These are phyloP conservation scores for Talaromyces ruber DNA, from an alignment of 495 filamentous ascomycete species.

Conservation along the genomic window DNA sequence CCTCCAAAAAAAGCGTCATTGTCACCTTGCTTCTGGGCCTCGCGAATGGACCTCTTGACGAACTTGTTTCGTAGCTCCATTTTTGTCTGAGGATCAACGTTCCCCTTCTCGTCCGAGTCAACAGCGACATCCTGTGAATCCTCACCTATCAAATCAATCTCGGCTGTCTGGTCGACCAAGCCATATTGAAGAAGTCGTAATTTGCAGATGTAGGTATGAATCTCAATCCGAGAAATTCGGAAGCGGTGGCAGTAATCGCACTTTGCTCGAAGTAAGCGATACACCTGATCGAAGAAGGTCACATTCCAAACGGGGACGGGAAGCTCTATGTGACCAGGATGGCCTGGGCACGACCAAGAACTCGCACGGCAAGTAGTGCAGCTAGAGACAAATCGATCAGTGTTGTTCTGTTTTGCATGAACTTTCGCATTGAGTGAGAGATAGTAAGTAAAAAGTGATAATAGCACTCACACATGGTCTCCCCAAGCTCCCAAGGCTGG, in stretches of 20 bases:
- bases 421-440: not conserved
- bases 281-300: constrained; percentile 83
- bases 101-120: constrained; percentile 44
- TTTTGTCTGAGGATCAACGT: constrained; percentile 51
- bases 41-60: constrained; percentile 56
- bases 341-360: constrained; percentile 76
- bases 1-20: constrained; percentile 44
- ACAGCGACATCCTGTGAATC: constrained; percentile 25
- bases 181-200: constrained; percentile 80
- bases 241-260: constrained; percentile 85
- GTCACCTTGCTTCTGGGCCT: constrained; percentile 34
- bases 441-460: not conserved
- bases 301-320: constrained; percentile 90
- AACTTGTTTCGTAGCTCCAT: constrained; percentile 60
- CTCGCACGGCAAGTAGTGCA: constrained; percentile 84
- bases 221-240: constrained; percentile 59
- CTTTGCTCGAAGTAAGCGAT: constrained; percentile 73
- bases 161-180: constrained; percentile 61
- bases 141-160: constrained; percentile 51
- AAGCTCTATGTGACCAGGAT: constrained; percentile 90
- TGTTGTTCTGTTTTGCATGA: not conserved
- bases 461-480: constrained; percentile 59
- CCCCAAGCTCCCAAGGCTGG: constrained; percentile 85
- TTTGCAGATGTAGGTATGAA: constrained; percentile 76
- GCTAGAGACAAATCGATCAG: constrained; percentile 37